Base-by-base conservation (phyloP, 352 stramenopile species). In the Stramenopiles sp. region DNA sequence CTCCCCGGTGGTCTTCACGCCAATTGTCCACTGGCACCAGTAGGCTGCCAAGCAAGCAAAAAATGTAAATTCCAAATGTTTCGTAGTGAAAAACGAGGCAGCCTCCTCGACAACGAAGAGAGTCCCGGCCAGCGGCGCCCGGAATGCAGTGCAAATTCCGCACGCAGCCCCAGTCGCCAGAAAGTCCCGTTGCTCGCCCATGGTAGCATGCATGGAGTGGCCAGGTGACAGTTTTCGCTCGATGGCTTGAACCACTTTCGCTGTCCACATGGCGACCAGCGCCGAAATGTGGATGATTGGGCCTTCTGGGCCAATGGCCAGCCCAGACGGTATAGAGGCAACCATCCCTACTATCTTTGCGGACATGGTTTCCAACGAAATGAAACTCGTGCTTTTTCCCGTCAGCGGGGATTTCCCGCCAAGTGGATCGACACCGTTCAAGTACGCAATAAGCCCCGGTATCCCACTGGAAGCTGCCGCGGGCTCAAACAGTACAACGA, bases 231-330 rank as follows among this genome's bases (percentile, higher is more conserved):
- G 25, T 63, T 63, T 63, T 18, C 25, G 43, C 25, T 63, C 43
- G 43, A 63, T 63, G 12, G 12, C 43, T 12, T 63, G 43, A 12
- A 63, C 25, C 25, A 63, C 25, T 63, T 63, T 63, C 43, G 12
- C 43, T 63, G 25, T 63, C 43, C 43, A 63, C 12, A 12, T 12
- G 12, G 43, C 43, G 12, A 63, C 12, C 43, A 63, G 25, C 25
- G 43, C 43, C 43, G 43, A 63, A 63, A 63, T 63, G 43, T 63
- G 43, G 43, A 63, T 63, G 25, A 63, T 63, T 18, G 43, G 43
- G 25, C 43, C 43, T 63, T 63, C 43, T 25, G 43, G 43, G 43
- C 43, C 43, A 63, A 63, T 63, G 43, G 12, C 12, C 25, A 63
- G 25, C 12, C 43, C 43, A 63, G 43, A 63, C 25, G 43, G 43